These are phyloP conservation scores for Aurantiochytrium sp. DNA, from an alignment of 108 stramenopile genomes.

Conservation along the genomic window DNA sequence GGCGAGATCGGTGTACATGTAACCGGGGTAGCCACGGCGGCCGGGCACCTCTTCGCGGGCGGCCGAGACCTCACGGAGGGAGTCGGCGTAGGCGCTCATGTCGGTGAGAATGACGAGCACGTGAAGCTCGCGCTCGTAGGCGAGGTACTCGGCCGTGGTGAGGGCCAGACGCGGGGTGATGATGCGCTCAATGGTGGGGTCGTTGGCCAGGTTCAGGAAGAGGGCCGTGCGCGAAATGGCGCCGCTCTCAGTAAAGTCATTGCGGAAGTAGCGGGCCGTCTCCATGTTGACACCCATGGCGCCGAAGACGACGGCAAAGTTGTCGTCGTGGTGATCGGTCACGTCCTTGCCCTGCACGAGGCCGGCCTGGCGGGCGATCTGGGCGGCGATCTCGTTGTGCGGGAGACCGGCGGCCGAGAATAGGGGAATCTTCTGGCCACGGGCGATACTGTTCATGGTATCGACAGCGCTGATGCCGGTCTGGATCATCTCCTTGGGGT, in stretches of 20 bases:
- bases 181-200: conserved; percentile 99
- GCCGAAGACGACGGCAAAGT: conserved; percentile 99
- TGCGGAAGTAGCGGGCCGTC: conserved; percentile 96
- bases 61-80: conserved; percentile 97
- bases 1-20: conserved; percentile 99
- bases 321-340: conserved; percentile 92
- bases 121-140: conserved; percentile 98
- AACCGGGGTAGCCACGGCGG: conserved; percentile 98
- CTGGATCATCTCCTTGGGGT: conserved; percentile 99
- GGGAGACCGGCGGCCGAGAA: conserved; percentile 99
- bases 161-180: conserved; percentile 97
- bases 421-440: conserved; percentile 99
- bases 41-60: conserved; percentile 99
- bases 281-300: conserved; percentile 99
- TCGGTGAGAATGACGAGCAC: conserved; percentile 97
- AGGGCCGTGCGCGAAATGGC: conserved; percentile 97
- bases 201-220: conserved; percentile 98
- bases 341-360: conserved; percentile 94
- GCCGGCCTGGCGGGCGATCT: conserved; percentile 97
- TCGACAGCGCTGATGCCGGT: conserved; percentile 99
- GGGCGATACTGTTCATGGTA: conserved; percentile 98
- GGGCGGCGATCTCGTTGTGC: conserved; percentile 99
- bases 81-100: conserved; percentile 99
- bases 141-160: conserved; percentile 97
- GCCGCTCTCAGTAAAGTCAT: conserved; percentile 97